These are phyloP conservation scores for Detonula confervacea DNA, from an alignment of 352 stramenopile species.

Conservation along the genomic window DNA sequence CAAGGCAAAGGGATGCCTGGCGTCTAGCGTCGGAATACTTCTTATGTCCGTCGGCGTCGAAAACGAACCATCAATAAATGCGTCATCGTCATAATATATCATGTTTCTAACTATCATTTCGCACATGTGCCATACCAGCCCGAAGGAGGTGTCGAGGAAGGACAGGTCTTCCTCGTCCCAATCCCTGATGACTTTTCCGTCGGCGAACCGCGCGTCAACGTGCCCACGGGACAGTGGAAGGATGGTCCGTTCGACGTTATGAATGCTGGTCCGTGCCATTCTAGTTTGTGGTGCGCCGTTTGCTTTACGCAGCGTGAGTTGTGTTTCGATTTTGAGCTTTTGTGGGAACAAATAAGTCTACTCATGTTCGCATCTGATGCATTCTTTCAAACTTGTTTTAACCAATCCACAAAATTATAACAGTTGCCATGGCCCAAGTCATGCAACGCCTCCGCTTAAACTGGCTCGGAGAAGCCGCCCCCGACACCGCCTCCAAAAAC, in stretches of 20 bases:
- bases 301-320: constrained; percentile 71
- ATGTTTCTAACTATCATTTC: too few relatives aligned
- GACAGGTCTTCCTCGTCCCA: constrained; percentile 73
- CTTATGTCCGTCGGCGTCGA: too few relatives aligned
- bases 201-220: constrained; percentile 54
- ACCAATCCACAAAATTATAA: background rate
- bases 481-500: constrained; percentile 56
- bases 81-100: too few relatives aligned
- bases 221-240: constrained; percentile 81
- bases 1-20: too few relatives aligned
- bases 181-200: constrained; percentile 58
- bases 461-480: constrained; percentile 73
- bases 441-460: constrained; percentile 81
- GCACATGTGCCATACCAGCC: constrained; percentile 30
- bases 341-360: background rate
- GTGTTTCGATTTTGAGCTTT: background rate
- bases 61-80: too few relatives aligned
- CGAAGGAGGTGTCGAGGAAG: constrained; percentile 72
- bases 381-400: constrained; percentile 6
- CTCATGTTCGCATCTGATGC: background rate
- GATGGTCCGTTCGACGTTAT: constrained; percentile 75
- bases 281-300: constrained; percentile 70
- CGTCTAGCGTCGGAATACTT: too few relatives aligned
- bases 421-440: constrained; percentile 79
- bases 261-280: constrained; percentile 65